Evolutionary conservation across 2,329 filamentous ascomycete species (phyloP), one percentile per base, ranked within the genome.

Genomic region (Myriangium duriaei): DNA sequence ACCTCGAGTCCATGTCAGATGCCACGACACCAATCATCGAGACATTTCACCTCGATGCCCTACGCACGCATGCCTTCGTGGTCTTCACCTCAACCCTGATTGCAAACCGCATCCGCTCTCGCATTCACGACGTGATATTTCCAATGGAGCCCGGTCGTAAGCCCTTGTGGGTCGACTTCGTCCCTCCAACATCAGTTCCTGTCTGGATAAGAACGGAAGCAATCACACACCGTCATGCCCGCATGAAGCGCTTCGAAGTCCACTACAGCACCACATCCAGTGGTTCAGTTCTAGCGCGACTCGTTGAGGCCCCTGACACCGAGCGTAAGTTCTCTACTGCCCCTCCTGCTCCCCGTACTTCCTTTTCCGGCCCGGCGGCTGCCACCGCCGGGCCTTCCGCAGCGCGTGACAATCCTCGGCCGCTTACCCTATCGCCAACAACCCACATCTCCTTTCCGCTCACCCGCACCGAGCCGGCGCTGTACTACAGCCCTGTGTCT

Each of bases 41-140:
- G 13, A 64, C 73, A 16, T 85, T 92, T 52, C 85, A 83, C 54
- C 69, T 96, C 28, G 88, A 96, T 55, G 68, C 71, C 19, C 82
- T 96, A 51, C 79, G 82, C 46, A 92, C 87, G 0, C 91, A 98
- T 56, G 85, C 85, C 6, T 82, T 95, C 52, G 80, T 79, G 26
- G 64, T 74, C 15, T 88, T 96, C 55, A 64, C 67, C 31, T 79
- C 68, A 32, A 64, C 76, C 7, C 65, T 76, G 2, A 78, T 81
- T 3, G 91, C 91, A 3, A 76, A 79, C 0, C 73, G 84, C 14
- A 86, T 83, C 6, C 80, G 88, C 34, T 71, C 74, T 7, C 71
- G 72, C 2, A 65, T 96, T 2, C 88, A 98, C 58, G 74, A 76
- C 41, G 72, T 71, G 14, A 72, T 86, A 24, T 96, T 87, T 84